Evolutionary conservation across 2,329 filamentous ascomycete species (phyloP), one percentile per base, ranked within the genome.

Genomic region (Ophiostoma novo-ulmi): DNA sequence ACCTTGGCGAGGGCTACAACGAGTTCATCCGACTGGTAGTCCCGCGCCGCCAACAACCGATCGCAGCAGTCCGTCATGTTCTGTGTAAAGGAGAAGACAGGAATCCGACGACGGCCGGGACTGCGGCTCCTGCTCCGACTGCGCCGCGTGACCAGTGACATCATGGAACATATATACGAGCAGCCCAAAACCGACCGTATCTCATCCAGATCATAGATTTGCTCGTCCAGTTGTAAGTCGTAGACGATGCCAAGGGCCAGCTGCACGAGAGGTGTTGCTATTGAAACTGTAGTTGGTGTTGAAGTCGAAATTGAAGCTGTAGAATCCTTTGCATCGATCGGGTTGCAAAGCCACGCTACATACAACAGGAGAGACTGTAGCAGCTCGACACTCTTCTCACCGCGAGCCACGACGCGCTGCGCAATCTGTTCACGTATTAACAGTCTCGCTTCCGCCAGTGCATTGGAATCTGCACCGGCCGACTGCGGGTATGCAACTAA

Each of bases 111-210:
- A 11, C 61, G 61, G 13, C 44, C 44, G n/a, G 44, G 17, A 48
- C 44, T 20, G n/a, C 14, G 35, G 5, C 61, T 20, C 17, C 1
- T 14, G 52, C 22, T 10, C 8, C n/a, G n/a, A n/a, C 52, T 58
- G n/a, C 58, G 58, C 58, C 13, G 58, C 13, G 81, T 80, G 0
- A 80, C 70, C 0, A 73, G 68, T 0, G 78, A 77, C 52, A 74
- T 79, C 79, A 80, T 66, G 0, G 78, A 79, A 6, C 77, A 76
- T 1, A 80, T 68, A 35, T 81, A 81, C 58, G 80, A 83, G 68
- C 78, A 77, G 0, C 81, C 82, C 0, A 83, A 72, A 2, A 80
- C 75, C 0, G 81, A 78, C 0, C 82, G 78, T 73, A 80, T 80
- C 44, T 82, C 81, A 0, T 79, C 77, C 0, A 77, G 70, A 2